Evolutionary conservation across 1,284 basidiomycete species (phyloP), one percentile per base, ranked within the genome.

Genomic region (Ceratobasidium sp.): DNA sequence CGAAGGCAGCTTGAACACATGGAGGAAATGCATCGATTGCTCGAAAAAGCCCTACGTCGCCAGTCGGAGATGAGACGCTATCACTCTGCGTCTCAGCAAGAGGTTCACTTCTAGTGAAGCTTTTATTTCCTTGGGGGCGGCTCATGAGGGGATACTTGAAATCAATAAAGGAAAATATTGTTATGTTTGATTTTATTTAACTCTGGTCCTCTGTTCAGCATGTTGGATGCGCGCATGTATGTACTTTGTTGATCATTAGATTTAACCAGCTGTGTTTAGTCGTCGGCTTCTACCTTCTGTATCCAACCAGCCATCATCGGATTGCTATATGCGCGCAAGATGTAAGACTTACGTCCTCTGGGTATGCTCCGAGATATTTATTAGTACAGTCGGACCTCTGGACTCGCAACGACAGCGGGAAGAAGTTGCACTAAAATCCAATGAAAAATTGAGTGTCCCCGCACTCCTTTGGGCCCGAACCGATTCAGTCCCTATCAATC

Each of bases 1-100:
- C 60, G 40, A 39, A 63, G 39, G 60, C 60, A 63, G 33, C 28
- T 63, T 40, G 60, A 63, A 63, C 60, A 20, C 15, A 63, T 63
- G 60, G 60, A 63, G 33, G 60, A 63, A 39, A 63, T 63, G 60
- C 28, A 63, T 40, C 60, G 60, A 13, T 39, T 63, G 10, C 39
- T 63, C 18, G 60, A 63, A 7, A 15, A 40, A 58, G 60, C 60
- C 33, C 39, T 63, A 6, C 60, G 10, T 33, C 39, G 40, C 28
- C 60, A 63, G 33, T 63, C 60, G 18, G 15, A 15, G n/a, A 10
- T 39, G 18, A 28, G 39, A 39, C 20, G 15, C 12, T 39, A 63
- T 39, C 40, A 10, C 15, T 33, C 60, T 6, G 15, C 60, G 7
- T 12, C 10, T 12, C 60, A 40, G 33, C 33, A 28, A 33, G 15